Base-by-base conservation (phyloP, 495 filamentous ascomycete genomes). In the Aspergillus panamensis region DNA sequence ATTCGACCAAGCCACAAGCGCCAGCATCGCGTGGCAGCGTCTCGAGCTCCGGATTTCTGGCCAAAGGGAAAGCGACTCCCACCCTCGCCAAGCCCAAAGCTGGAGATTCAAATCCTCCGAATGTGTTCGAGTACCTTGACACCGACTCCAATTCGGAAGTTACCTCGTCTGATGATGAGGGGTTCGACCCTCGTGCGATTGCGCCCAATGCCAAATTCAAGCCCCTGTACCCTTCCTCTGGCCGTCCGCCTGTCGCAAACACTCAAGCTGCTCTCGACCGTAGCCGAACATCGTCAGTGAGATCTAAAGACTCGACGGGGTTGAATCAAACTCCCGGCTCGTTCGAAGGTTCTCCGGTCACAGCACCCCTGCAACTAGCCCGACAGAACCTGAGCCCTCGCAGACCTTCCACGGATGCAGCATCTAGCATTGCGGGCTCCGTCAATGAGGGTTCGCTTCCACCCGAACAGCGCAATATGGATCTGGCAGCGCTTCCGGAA, bases 71-170 rank as follows among this genome's bases (percentile, higher is more conserved):
- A 50, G 53, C 66, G 58, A 42, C 57, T 8, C 58, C 57, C 40
- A 17, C 55, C 6, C 57, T 56, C 53, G 50, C 49, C 21, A 69
- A 66, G 48, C 17, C 65, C 0, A 47, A 51, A 10, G 67, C 61
- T 39, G 44, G 66, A 6, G 50, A 64, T 13, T 66, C 63, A 20
- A 69, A 64, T 20, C 53, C 61, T 14, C 72, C 71, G 6, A 70
- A 77, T 59, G 76, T 79, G 8, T 79, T 79, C 59, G 68, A 79
- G 45, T 79, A 71, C 30, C 66, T 79, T 0, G 70, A 77, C 8
- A 51, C 66, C 14, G 62, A 66, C 32, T 66, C 66, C 21, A 60
- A 65, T 17, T 57, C 53, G n/a, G 65, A 62, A 12, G 8, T 58
- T 19, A 37, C 56, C 17, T 66, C 66, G 10, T 62, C 62, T 14